A percentile compares a stretch with the other conserved stretches of the same genome.
phyloP scores from a whole-genome alignment of 2,329 filamentous ascomycete genomes.

The Laburnicola sp. region DNA sequence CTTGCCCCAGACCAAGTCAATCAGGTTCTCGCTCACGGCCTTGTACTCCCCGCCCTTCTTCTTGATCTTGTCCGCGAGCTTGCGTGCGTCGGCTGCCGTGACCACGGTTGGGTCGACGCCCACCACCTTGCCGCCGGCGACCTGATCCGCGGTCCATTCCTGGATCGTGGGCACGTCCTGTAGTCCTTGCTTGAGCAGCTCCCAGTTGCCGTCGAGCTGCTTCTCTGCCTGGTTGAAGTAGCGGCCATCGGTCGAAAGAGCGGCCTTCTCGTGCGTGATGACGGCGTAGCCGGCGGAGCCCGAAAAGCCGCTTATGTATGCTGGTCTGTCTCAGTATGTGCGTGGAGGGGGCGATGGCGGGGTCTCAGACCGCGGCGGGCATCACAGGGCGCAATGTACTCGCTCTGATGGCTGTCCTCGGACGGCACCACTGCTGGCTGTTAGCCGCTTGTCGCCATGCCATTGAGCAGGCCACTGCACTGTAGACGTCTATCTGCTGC shows the following conservation, averaged over 20 bases:
- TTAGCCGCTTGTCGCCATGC: conserved; percentile 38
- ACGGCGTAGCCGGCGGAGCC: conserved; percentile 94
- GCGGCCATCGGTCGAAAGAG: conserved; percentile 89
- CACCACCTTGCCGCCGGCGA: conserved; percentile 82
- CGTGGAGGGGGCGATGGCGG: conserved; percentile 15
- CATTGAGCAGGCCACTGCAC: conserved; percentile 54
- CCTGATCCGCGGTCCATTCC: conserved; percentile 88
- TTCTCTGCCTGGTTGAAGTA: conserved; percentile 97
- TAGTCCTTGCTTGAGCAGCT: conserved; percentile 86
- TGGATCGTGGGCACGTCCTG: conserved; percentile 97
- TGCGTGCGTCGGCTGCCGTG: conserved; percentile 71
- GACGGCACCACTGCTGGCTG: conserved; percentile 77
- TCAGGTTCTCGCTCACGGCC: conserved; percentile 76
- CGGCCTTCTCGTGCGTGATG: conserved; percentile 81
- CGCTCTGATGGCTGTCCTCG: conserved; percentile 95
- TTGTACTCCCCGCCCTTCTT: conserved; percentile 81
- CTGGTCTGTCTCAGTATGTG: conserved; percentile 47
- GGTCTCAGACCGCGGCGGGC: conserved; percentile 67
- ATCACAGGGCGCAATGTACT: conserved; percentile 97
- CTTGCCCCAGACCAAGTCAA: conserved; percentile 86
- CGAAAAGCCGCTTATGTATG: conserved; percentile 90
- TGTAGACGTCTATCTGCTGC: conserved; percentile 86
- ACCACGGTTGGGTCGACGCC: conserved; percentile 90
- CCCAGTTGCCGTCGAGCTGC: conserved; percentile 90
- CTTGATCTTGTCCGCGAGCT: conserved; percentile 82